These are phyloP conservation scores for Ceratobasidium sp. DNA, from an alignment of 1,284 basidiomycete species.

Conservation along the genomic window DNA sequence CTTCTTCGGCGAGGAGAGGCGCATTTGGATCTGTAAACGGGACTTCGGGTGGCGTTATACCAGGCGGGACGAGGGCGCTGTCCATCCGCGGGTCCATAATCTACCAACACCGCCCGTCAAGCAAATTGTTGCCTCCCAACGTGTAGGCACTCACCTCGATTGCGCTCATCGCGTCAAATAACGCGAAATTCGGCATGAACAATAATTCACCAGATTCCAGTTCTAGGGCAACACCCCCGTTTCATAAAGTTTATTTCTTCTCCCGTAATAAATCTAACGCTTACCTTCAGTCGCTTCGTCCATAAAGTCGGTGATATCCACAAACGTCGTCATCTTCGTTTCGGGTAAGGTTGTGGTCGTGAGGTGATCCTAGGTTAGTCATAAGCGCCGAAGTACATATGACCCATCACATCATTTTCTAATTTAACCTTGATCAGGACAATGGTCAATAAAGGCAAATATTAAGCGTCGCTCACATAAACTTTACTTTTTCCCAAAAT, in stretches of 20 bases:
- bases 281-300: conserved; percentile 69
- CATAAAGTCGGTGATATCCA: conserved; percentile 72
- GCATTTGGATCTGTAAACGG: conserved; percentile 73
- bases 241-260: conserved; percentile 16
- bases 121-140: neutral
- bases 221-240: conserved; percentile 61
- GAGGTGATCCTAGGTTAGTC: conserved; percentile 9
- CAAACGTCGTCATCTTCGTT: conserved; percentile 47
- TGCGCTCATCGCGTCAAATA: conserved; percentile 90
- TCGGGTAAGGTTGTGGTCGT: neutral
- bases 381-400: conserved; percentile 24
- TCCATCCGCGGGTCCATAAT: conserved; percentile 93
- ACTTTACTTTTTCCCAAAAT: no score
- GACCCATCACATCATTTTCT: no score
- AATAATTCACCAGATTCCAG: conserved; percentile 75
- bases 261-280: conserved; percentile 35
- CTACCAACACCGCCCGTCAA: conserved; percentile 58
- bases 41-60: conserved; percentile 64
- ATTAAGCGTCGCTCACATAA: neutral
- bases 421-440: conserved; percentile 12
- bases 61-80: conserved; percentile 61
- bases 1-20: conserved; percentile 76
- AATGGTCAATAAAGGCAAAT: conserved; percentile 15
- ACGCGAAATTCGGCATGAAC: conserved; percentile 76
- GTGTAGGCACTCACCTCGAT: conserved; percentile 70